phyloP scores from a whole-genome alignment of 2,329 filamentous ascomycete genomes.

The Xylariales sp. region DNA sequence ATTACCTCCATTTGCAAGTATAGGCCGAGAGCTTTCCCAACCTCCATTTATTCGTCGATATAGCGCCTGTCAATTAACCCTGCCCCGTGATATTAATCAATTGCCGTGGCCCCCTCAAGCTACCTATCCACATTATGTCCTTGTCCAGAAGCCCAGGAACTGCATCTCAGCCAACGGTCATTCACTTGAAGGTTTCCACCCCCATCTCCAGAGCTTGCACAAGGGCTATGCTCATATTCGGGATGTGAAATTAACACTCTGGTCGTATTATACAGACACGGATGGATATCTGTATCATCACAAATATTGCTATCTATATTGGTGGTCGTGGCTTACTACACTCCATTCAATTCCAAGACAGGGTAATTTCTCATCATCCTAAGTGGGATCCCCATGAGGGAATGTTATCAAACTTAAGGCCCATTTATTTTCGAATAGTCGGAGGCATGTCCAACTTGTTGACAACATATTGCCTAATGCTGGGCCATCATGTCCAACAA shows the following conservation, averaged over 20 bases:
- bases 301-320: not conserved
- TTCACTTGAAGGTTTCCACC: not conserved
- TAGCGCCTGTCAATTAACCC: constrained; percentile 1
- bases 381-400: not conserved
- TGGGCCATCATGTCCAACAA: too few species aligned
- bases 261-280: not conserved
- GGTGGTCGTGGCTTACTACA: not conserved
- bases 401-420: not conserved
- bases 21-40: not conserved
- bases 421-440: too few species aligned
- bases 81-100: not conserved
- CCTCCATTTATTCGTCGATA: not conserved
- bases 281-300: not conserved
- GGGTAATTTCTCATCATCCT: not conserved
- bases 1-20: not conserved
- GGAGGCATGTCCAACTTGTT: not conserved
- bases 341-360: not conserved
- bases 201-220: not conserved
- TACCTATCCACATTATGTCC: not conserved
- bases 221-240: not conserved
- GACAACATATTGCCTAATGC: too few species aligned
- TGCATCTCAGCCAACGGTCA: not conserved
- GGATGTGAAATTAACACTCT: not conserved
- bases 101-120: not conserved
- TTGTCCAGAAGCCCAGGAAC: not conserved